These are phyloP conservation scores for Odontarrhena argentea DNA, from an alignment of 345 rosid species.

Conservation along the genomic window DNA sequence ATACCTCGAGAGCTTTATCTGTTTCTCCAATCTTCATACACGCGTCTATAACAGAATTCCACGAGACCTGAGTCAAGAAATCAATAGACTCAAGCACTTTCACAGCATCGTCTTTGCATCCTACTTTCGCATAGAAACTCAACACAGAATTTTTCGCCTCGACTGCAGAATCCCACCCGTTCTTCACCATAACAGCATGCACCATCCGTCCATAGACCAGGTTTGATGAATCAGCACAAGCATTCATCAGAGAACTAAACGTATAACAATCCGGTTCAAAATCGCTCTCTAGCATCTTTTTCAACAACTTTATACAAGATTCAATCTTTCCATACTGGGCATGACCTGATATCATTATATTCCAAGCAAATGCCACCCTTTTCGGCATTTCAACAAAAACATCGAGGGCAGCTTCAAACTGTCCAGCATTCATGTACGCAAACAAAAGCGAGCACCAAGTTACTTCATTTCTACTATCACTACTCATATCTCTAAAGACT, in stretches of 20 bases:
- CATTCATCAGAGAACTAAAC: conserved; percentile 67
- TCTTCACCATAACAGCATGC: conserved; percentile 60
- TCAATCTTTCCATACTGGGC: conserved; percentile 55
- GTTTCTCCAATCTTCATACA: conserved; percentile 66
- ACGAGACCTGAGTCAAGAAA: conserved; percentile 57
- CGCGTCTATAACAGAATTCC: conserved; percentile 73
- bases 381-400: conserved; percentile 60
- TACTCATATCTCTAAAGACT: conserved; percentile 58
- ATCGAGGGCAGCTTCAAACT: conserved; percentile 42
- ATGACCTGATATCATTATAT: conserved; percentile 67
- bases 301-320: conserved; percentile 52
- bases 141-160: conserved; percentile 67
- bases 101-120: conserved; percentile 49
- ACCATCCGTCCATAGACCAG: conserved; percentile 50
- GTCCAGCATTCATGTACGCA: conserved; percentile 54
- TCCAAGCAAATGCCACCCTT: conserved; percentile 66
- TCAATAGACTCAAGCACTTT: conserved; percentile 55
- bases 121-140: conserved; percentile 69
- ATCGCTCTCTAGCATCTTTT: conserved; percentile 50
- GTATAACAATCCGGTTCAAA: conserved; percentile 72
- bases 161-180: conserved; percentile 70
- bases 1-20: conserved; percentile 50
- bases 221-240: conserved; percentile 51
- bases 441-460: conserved; percentile 84
- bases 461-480: conserved; percentile 56